Evolutionary conservation across 306 rosid species (phyloP).

Genomic region (Medicago arabica): DNA sequence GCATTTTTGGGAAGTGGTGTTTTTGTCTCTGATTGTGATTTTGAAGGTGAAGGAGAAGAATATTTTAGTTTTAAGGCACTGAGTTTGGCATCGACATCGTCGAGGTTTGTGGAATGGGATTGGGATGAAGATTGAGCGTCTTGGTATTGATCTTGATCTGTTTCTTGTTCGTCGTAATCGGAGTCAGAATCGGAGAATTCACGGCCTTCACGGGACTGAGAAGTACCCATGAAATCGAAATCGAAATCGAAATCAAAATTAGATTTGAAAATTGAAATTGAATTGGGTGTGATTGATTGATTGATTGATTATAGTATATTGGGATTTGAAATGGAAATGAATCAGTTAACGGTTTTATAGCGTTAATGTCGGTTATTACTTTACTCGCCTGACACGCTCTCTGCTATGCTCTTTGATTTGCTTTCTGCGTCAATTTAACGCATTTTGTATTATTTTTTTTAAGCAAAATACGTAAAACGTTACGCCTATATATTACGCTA

Average conservation of each 20-base stretch:
- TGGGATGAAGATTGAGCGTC: conserved; percentile 41
- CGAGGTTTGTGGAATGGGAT: conserved; percentile 49
- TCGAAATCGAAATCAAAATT: not conserved
- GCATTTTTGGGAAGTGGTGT: conserved; percentile 55
- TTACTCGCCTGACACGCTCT: not conserved
- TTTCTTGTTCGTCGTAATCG: conserved; percentile 53
- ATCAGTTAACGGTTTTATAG: conserved; percentile 26
- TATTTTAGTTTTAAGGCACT: conserved; percentile 79
- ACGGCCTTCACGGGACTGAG: conserved; percentile 85
- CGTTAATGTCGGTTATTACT: not conserved
- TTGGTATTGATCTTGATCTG: conserved; percentile 46
- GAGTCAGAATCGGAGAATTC: conserved; percentile 56
- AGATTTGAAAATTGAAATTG: not conserved
- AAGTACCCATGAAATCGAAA: conserved; percentile 60
- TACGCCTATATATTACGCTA: not conserved
- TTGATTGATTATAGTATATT: not conserved
- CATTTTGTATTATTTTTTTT: conserved; percentile 14
- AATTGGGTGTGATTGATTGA: not conserved
- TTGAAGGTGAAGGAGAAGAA: conserved; percentile 24
- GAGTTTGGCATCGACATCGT: conserved; percentile 76
- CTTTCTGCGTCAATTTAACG: conserved; percentile 43
- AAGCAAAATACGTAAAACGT: too few relatives aligned
- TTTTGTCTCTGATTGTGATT: not conserved
- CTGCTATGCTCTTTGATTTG: not conserved
- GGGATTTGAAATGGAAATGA: not conserved